Evolutionary conservation across 2,329 filamentous ascomycete species (phyloP), one percentile per base, ranked within the genome.

Genomic region (Colletotrichum tamarilloi): DNA sequence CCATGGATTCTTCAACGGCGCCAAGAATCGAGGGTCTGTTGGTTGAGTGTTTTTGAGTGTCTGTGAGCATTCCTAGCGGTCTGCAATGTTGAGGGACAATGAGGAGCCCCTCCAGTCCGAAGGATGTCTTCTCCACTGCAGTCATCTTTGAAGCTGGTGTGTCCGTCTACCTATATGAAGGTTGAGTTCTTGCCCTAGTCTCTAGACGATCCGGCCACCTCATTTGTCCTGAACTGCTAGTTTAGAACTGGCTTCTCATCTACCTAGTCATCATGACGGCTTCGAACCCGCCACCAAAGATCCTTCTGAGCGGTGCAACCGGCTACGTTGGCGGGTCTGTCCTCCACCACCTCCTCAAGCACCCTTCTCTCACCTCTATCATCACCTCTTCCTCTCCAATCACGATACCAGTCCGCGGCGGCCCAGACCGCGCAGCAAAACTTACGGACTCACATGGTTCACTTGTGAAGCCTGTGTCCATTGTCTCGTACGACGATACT

Each of bases 241-340:
- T 0, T 19, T 7, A 0, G 1, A 14, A 19, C 16, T 16, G 14
- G 5, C 38, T 19, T 22, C 35, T 30, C 2, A 22, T 53, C 19
- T 4, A 12, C 58, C 53, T 8, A 11, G 4, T 19, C 6, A 16
- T 1, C 24, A 62, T 73, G 46, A 7, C 32, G 9, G 49, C 26
- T 22, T 19, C 53, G 4, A 60, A 55, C 11, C 12, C 32, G 8
- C 14, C 38, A 11, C 64, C 72, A 32, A 73, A 35, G 28, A 75
- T 75, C 16, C 68, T 77, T 52, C 63, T 75, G 3, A 67, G 58
- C 14, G 68, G 75, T 12, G 74, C 76, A 6, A 76, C 75, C 19
- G 76, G 75, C 53, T 77, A 77, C 32, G 67, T 76, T 14, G 76
- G 76, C 62, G 76, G 74, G 26, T 72, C 76, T 1, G 70, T 74